Conservation (phyloP, 176 grass and related monocot genomes). For the Oryza brachyantha region DNA sequence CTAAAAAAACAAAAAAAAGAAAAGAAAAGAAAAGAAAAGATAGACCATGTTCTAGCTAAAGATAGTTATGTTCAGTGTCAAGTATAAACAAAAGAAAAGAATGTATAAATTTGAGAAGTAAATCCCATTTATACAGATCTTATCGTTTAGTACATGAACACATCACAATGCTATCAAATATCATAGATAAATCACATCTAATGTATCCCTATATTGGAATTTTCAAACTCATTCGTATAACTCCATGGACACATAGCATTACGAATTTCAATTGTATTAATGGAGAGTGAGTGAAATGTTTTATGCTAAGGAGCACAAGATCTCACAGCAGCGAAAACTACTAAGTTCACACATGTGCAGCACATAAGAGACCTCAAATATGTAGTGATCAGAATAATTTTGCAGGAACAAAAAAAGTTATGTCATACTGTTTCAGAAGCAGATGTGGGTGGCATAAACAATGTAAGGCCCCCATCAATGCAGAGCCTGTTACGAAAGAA, state of each 20-base stretch:
- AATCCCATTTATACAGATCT: not conserved
- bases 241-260: not conserved
- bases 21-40: too few species aligned
- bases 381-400: not conserved
- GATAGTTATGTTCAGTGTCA: too few species aligned
- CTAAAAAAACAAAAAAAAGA: too few species aligned
- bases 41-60: too few species aligned
- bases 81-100: too few species aligned
- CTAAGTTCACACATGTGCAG: not conserved
- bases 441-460: conserved; percentile 99
- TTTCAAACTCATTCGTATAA: not conserved
- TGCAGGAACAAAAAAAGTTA: not conserved
- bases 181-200: not conserved
- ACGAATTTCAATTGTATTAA: conserved; percentile 3
- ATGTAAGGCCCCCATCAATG: conserved; percentile 89
- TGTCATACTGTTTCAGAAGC: conserved; percentile 68
- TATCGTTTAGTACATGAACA: not conserved
- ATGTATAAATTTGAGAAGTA: not conserved
- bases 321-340: not conserved
- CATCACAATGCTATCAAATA: not conserved
- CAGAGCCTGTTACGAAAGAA: conserved; percentile 77
- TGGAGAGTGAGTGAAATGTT: not conserved
- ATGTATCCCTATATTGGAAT: not conserved
- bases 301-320: not conserved
- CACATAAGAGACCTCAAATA: not conserved